phyloP scores from a whole-genome alignment of 2,329 filamentous ascomycete genomes.

The Ophiocordyceps camponoti-saundersi region DNA sequence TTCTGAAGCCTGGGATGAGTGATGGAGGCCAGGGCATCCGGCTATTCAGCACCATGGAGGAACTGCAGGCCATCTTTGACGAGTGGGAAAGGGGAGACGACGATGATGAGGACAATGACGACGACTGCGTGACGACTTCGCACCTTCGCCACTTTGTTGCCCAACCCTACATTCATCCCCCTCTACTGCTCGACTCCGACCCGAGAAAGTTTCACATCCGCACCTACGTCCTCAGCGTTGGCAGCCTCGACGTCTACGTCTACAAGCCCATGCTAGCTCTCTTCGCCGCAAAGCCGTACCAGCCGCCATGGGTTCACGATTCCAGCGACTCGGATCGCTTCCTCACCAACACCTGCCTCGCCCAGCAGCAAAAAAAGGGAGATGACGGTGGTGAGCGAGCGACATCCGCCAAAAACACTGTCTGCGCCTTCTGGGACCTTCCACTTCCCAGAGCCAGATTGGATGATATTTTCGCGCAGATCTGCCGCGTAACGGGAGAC shows the following conservation, averaged over 20 bases:
- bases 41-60: constrained; percentile 69
- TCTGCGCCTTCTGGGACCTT: constrained; percentile 61
- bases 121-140: constrained; percentile 57
- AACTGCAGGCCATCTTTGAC: constrained; percentile 78
- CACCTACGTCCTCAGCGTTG: constrained; percentile 72
- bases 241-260: constrained; percentile 66
- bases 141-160: constrained; percentile 92
- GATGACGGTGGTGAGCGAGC: constrained; percentile 14
- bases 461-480: constrained; percentile 50
- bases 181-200: constrained; percentile 48
- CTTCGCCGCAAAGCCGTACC: constrained; percentile 65
- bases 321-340: constrained; percentile 48
- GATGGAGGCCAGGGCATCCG: constrained; percentile 87
- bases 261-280: constrained; percentile 86
- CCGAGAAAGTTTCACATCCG: constrained; percentile 86
- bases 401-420: constrained; percentile 29
- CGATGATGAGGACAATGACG: constrained; percentile 29
- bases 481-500: constrained; percentile 56
- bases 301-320: constrained; percentile 38
- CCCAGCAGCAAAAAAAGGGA: too few relatives aligned
- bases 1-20: constrained; percentile 94
- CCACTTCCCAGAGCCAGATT: constrained; percentile 33
- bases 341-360: constrained; percentile 85
- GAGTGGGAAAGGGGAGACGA: constrained; percentile 68
- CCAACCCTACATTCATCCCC: constrained; percentile 85